These are phyloP conservation scores for Tetrahymena elliotti DNA, from an alignment of 73 alveolate genomes.

Conservation along the genomic window DNA sequence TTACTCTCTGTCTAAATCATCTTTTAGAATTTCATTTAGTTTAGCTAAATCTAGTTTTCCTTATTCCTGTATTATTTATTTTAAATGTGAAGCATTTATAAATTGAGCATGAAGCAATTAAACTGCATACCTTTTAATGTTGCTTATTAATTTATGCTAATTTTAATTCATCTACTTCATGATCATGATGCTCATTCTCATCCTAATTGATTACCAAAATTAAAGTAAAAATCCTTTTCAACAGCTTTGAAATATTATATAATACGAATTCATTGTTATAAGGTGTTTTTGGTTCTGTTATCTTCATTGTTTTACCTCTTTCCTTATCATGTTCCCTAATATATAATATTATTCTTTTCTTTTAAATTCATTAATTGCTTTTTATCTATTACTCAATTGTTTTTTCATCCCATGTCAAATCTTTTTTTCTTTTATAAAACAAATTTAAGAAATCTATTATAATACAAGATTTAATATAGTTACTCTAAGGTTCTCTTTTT, in stretches of 20 bases:
- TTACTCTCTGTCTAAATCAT: neutral
- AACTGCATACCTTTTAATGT: neutral
- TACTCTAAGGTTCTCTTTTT: neutral
- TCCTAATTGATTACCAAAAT: neutral
- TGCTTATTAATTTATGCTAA: neutral
- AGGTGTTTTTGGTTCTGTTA: conserved; percentile 58
- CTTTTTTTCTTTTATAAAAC: conserved; percentile 29
- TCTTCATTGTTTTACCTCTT: conserved; percentile 52
- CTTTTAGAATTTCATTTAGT: neutral
- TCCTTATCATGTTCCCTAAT: conserved; percentile 39
- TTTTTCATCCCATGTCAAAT: conserved; percentile 50
- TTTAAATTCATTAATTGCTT: neutral
- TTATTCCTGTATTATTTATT: neutral
- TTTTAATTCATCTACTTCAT: neutral
- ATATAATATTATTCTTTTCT: neutral
- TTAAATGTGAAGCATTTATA: too few relatives aligned
- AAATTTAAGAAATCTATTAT: neutral
- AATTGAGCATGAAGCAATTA: too few relatives aligned
- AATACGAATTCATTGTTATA: conserved; percentile 33
- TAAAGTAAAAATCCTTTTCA: neutral
- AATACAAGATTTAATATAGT: neutral
- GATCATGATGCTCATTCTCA: neutral
- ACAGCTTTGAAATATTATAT: neutral
- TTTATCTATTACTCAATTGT: conserved; percentile 31
- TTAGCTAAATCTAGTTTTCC: neutral